Evolutionary conservation across 2,329 filamentous ascomycete genomes (phyloP).

Genomic region (Neonectria hederae): DNA sequence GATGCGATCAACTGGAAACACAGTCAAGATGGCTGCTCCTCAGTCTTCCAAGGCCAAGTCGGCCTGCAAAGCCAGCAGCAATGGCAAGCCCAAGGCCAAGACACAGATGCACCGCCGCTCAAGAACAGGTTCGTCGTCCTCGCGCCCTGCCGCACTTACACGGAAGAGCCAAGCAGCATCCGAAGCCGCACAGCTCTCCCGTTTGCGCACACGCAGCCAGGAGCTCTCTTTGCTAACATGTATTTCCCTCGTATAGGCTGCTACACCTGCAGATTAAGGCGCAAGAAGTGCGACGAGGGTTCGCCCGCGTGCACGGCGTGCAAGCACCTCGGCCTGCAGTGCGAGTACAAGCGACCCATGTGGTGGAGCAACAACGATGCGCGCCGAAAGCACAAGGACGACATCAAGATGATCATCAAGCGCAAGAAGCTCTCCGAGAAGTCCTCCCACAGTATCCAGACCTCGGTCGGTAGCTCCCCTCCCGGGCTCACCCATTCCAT

Average conservation of each 20-base stretch:
- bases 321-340: constrained; percentile 81
- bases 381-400: constrained; percentile 86
- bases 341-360: constrained; percentile 95
- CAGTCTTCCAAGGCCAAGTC: constrained; percentile 67
- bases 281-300: constrained; percentile 76
- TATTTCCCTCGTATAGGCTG: constrained; percentile 58
- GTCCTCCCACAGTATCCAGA: constrained; percentile 66
- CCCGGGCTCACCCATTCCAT: constrained; percentile 83
- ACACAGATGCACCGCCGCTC: constrained; percentile 93
- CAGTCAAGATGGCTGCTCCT: constrained; percentile 70
- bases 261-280: constrained; percentile 73
- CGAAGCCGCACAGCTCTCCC: constrained; percentile 29
- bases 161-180: constrained; percentile 1
- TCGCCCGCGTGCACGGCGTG: constrained; percentile 70
- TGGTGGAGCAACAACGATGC: constrained; percentile 98
- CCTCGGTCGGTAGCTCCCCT: constrained; percentile 69
- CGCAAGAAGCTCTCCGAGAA: constrained; percentile 94
- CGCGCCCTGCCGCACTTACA: constrained; percentile 43
- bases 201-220: constrained; percentile 24
- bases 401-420: constrained; percentile 98
- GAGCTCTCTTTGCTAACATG: constrained; percentile 38
- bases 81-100: constrained; percentile 71
- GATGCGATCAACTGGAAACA: constrained; percentile 56
- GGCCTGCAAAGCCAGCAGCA: constrained; percentile 61
- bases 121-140: constrained; percentile 79